These are phyloP conservation scores for Apiotrichum brassicae DNA, from an alignment of 1,284 basidiomycete genomes.

Conservation along the genomic window DNA sequence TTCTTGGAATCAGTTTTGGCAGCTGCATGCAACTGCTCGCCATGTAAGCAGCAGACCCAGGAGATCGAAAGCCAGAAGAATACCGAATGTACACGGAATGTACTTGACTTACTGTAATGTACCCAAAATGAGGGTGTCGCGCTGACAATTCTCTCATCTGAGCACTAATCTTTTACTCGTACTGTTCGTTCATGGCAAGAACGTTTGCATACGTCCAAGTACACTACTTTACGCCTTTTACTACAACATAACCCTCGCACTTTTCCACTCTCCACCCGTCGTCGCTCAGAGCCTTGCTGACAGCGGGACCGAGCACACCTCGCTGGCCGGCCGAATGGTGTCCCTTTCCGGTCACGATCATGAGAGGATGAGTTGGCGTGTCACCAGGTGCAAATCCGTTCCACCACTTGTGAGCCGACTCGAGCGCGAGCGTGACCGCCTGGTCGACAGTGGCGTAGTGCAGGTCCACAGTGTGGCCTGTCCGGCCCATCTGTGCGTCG, in stretches of 20 bases:
- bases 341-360: constrained; percentile 42
- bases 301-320: constrained; percentile 42
- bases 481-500: constrained; percentile 22
- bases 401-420: constrained; percentile 31
- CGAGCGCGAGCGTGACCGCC: constrained; percentile 30
- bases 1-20: too few relatives aligned
- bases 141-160: too few relatives aligned
- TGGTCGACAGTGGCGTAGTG: constrained; percentile 38
- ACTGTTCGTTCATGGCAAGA: too few relatives aligned
- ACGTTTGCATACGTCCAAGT: too few relatives aligned
- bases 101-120: too few relatives aligned
- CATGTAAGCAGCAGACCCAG: too few relatives aligned
- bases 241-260: constrained; percentile 16
- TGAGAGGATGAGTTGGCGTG: constrained; percentile 9
- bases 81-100: too few relatives aligned
- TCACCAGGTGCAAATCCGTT: constrained; percentile 58
- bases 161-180: too few relatives aligned
- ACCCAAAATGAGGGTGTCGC: too few relatives aligned
- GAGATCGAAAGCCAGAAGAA: too few relatives aligned
- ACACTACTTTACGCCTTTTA: neutral
- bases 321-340: constrained; percentile 35
- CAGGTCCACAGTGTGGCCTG: constrained; percentile 4
- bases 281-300: constrained; percentile 32
- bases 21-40: too few relatives aligned
- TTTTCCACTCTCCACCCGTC: constrained; percentile 21